Evolutionary conservation across 768 basidiomycete genomes (phyloP).

Genomic region (Nidula microcarpa): DNA sequence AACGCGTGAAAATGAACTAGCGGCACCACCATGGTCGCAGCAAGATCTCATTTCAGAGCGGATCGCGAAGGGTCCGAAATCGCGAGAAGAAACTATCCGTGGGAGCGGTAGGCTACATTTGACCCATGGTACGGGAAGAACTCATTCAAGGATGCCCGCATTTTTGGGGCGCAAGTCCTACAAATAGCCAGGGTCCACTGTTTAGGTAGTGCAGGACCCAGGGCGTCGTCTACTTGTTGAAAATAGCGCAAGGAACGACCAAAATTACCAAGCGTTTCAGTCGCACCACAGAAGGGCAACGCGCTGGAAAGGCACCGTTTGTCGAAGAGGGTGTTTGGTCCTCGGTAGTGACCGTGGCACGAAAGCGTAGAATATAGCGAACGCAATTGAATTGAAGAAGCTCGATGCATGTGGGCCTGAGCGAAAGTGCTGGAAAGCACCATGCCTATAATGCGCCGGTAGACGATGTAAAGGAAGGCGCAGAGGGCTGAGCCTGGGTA

Average conservation of each 20-base stretch:
- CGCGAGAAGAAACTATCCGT: too few relatives aligned
- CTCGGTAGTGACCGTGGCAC: not conserved
- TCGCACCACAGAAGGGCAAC: not conserved
- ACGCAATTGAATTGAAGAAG: not conserved
- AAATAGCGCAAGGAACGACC: not conserved
- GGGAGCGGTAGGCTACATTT: not conserved
- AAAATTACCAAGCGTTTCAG: not conserved
- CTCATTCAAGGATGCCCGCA: too few relatives aligned
- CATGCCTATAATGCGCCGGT: not conserved
- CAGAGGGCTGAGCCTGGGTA: not conserved
- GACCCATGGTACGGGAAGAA: too few relatives aligned
- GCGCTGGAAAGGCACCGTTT: not conserved
- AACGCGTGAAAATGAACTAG: too few relatives aligned
- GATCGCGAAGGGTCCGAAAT: too few relatives aligned
- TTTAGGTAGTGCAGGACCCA: not conserved
- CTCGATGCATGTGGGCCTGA: not conserved
- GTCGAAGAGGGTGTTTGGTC: not conserved
- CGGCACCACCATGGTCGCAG: too few relatives aligned
- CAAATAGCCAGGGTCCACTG: not conserved
- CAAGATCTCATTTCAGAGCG: too few relatives aligned
- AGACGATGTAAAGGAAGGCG: not conserved
- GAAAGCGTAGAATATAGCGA: not conserved
- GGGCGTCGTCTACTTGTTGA: not conserved
- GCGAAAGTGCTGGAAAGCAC: not conserved
- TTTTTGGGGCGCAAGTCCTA: too few relatives aligned